A percentile compares a stretch with the other conserved stretches of the same genome.
Evolutionary conservation across 106 monocot species (phyloP).

Genomic region (Agapanthus africanus): DNA sequence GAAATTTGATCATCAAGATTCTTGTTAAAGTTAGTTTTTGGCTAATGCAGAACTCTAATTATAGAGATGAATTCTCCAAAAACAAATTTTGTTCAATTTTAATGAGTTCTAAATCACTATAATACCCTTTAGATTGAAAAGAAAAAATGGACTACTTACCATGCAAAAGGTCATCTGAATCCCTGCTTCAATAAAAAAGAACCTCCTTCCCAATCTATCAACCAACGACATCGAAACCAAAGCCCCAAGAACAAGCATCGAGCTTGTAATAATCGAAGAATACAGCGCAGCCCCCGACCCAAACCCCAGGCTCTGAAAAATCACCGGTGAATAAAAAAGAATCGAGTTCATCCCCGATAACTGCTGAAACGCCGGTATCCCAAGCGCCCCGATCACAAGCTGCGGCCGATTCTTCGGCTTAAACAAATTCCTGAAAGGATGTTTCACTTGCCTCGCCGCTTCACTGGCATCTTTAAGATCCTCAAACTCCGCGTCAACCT

Average conservation of each 20-base stretch:
- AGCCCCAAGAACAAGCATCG: constrained; percentile 34
- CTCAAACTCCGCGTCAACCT: constrained; percentile 23
- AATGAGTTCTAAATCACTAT: too few relatives aligned
- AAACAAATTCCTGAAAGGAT: constrained; percentile 31
- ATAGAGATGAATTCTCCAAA: too few relatives aligned
- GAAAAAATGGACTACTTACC: constrained; percentile 17
- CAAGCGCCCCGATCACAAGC: constrained; percentile 29
- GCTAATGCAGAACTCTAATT: neutral
- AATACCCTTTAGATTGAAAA: too few relatives aligned
- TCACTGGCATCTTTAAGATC: constrained; percentile 29
- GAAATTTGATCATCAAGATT: too few relatives aligned
- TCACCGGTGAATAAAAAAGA: constrained; percentile 30
- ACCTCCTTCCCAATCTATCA: constrained; percentile 30
- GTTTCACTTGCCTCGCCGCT: constrained; percentile 25
- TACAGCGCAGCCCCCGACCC: constrained; percentile 27
- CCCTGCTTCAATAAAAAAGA: constrained; percentile 30
- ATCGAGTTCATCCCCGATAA: constrained; percentile 43
- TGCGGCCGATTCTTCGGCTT: constrained; percentile 24
- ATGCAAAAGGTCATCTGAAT: constrained; percentile 30
- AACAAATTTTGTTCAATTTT: too few relatives aligned
- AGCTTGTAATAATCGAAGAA: constrained; percentile 26
- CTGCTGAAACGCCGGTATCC: constrained; percentile 37
- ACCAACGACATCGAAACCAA: constrained; percentile 24
- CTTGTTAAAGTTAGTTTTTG: neutral
- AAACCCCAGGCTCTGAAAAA: constrained; percentile 37